Conservation (phyloP, 2,329 filamentous ascomycete genomes). For the Cladosporium colombiae region DNA sequence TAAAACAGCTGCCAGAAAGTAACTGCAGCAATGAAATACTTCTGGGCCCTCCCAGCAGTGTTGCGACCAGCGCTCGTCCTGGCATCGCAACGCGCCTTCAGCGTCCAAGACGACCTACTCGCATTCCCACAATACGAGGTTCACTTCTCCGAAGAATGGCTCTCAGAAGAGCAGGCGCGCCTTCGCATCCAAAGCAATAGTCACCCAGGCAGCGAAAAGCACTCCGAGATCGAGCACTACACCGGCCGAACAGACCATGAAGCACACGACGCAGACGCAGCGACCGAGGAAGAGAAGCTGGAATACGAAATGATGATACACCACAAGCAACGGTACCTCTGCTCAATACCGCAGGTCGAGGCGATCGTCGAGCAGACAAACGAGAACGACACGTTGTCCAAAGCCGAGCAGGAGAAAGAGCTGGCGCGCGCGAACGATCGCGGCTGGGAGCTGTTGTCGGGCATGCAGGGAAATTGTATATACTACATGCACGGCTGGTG, state of each 20-base stretch:
- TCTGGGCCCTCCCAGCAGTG: conserved; percentile 51
- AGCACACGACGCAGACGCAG: conserved; percentile 19
- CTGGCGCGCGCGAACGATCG: conserved; percentile 72
- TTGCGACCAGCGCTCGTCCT: conserved; percentile 50
- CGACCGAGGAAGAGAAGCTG: conserved; percentile 23
- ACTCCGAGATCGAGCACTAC: conserved; percentile 11
- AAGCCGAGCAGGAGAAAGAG: conserved; percentile 76
- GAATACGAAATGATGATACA: conserved; percentile 76
- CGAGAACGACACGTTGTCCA: conserved; percentile 35
- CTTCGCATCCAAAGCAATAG: conserved; percentile 52
- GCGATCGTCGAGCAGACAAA: conserved; percentile 42
- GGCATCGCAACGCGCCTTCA: conserved; percentile 64
- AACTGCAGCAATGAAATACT: conserved; percentile 43
- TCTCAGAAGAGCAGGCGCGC: conserved; percentile 70
- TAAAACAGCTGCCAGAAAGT: background rate
- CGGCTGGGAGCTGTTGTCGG: conserved; percentile 77
- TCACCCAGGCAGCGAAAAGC: background rate
- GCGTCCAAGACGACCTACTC: conserved; percentile 82
- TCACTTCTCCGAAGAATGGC: conserved; percentile 67
- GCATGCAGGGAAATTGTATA: conserved; percentile 77
- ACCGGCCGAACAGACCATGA: background rate
- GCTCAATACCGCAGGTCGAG: conserved; percentile 73
- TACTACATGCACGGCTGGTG: conserved; percentile 89
- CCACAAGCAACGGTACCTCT: conserved; percentile 73
- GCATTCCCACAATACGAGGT: conserved; percentile 87